phyloP scores from a whole-genome alignment of 176 grass and related monocot genomes.

The Aegilops speltoides region DNA sequence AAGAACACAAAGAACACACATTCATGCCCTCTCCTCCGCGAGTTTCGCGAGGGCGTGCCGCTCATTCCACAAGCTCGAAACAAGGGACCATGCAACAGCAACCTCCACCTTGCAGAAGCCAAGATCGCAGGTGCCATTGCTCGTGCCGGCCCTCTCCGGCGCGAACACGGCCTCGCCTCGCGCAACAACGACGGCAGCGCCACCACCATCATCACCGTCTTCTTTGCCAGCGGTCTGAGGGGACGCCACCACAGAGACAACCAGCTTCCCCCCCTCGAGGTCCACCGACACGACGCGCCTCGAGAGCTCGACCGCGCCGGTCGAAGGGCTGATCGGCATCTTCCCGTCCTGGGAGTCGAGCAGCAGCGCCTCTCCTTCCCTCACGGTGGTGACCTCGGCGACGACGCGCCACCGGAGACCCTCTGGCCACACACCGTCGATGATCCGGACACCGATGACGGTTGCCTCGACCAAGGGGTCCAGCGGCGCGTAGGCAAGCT shows the following conservation, averaged over 20 bases:
- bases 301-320: background rate
- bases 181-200: background rate
- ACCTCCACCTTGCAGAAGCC: background rate
- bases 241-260: background rate
- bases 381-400: background rate
- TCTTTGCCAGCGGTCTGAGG: background rate
- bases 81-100: background rate
- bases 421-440: background rate
- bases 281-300: background rate
- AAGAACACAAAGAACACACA: slow-evolving; percentile 15
- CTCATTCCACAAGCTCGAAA: background rate
- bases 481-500: background rate
- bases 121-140: background rate
- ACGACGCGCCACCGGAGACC: background rate
- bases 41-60: background rate
- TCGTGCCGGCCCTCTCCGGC: background rate
- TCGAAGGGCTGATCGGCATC: background rate
- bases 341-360: background rate
- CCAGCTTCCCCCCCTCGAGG: background rate
- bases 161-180: background rate
- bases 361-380: background rate
- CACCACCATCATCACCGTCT: background rate
- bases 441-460: background rate
- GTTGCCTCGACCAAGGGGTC: background rate
- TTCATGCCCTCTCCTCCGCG: slow-evolving; percentile 30